A percentile compares a stretch with the other conserved stretches of the same genome.
phyloP scores from a whole-genome alignment of 139 green algal species.

The Penium margaritaceum region DNA sequence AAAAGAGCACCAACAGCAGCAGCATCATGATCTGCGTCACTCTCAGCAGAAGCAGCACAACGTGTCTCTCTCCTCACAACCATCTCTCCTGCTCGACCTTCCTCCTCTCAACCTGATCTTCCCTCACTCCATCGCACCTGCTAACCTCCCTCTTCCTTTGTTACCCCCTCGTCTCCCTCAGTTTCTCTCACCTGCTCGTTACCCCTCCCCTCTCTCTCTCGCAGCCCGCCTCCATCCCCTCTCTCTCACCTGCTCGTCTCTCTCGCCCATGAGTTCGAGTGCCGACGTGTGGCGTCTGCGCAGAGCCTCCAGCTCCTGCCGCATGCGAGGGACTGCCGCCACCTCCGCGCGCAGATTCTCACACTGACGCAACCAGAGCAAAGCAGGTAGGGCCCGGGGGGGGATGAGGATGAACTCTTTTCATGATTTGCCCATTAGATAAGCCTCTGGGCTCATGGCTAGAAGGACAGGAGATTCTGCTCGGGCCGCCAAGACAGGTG shows the following conservation, averaged over 20 bases:
- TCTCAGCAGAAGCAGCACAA: too few species aligned
- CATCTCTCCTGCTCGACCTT: slow-evolving; percentile 54
- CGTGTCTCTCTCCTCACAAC: background rate
- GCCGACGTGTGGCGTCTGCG: slow-evolving; percentile 48
- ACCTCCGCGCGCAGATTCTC: slow-evolving; percentile 5
- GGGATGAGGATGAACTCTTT: background rate
- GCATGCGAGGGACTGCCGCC: background rate
- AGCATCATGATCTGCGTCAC: too few species aligned
- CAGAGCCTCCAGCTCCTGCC: slow-evolving; percentile 38
- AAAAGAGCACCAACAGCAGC: too few species aligned
- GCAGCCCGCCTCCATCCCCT: too few species aligned
- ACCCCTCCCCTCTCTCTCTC: too few species aligned
- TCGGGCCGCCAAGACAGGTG: background rate
- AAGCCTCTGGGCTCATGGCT: background rate
- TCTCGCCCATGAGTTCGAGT: slow-evolving; percentile 81
- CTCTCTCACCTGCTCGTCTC: slow-evolving; percentile 63
- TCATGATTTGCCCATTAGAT: background rate
- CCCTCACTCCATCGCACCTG: background rate
- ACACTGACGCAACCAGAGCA: background rate
- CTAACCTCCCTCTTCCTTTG: background rate
- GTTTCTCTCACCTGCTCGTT: too few species aligned
- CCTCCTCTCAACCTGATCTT: background rate
- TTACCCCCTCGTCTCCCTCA: background rate
- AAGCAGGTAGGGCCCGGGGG: background rate
- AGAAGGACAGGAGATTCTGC: background rate